A percentile compares a stretch with the other conserved stretches of the same genome.
Conservation (phyloP, 306 rosid genomes). For the Spatholobus suberectus region DNA sequence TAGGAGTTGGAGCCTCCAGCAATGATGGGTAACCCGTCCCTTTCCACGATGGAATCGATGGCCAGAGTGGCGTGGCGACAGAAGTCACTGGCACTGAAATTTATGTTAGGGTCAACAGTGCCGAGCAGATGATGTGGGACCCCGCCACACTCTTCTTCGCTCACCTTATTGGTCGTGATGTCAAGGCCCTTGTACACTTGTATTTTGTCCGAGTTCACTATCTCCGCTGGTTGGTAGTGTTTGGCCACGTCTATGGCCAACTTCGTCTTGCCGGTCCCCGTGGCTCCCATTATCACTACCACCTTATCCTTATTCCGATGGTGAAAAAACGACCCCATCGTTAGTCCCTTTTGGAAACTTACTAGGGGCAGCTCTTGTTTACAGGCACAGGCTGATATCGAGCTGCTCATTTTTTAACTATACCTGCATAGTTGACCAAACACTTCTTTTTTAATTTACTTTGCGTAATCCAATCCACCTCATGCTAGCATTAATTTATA, state of each 20-base stretch:
- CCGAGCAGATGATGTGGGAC: slow-evolving; percentile 82
- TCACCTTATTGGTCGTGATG: slow-evolving; percentile 76
- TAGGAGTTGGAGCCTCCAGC: slow-evolving; percentile 64
- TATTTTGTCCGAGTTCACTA: slow-evolving; percentile 85
- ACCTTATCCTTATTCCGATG: slow-evolving; percentile 55
- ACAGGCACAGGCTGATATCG: slow-evolving; percentile 50
- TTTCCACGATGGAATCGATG: slow-evolving; percentile 44
- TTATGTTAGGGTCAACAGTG: slow-evolving; percentile 35
- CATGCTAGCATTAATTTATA: slow-evolving; percentile 26
- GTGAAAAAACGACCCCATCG: slow-evolving; percentile 52
- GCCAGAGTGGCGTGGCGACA: slow-evolving; percentile 45
- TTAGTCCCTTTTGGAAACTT: slow-evolving; percentile 51
- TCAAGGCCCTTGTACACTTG: slow-evolving; percentile 82
- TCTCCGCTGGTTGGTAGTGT: slow-evolving; percentile 62
- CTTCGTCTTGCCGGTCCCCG: slow-evolving; percentile 84
- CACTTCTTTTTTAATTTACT: neutral
- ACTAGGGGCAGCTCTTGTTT: slow-evolving; percentile 57
- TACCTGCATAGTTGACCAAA: slow-evolving; percentile 57
- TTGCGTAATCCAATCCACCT: slow-evolving; percentile 22
- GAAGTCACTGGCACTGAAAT: slow-evolving; percentile 51
- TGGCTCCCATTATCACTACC: slow-evolving; percentile 78
- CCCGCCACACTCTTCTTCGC: slow-evolving; percentile 61
- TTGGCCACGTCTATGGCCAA: slow-evolving; percentile 79
- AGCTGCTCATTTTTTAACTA: slow-evolving; percentile 38
- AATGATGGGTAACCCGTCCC: slow-evolving; percentile 50